Evolutionary conservation across 75 land plant species (phyloP), one percentile per base, ranked within the genome.

Genomic region (Cunninghamia lanceolata): DNA sequence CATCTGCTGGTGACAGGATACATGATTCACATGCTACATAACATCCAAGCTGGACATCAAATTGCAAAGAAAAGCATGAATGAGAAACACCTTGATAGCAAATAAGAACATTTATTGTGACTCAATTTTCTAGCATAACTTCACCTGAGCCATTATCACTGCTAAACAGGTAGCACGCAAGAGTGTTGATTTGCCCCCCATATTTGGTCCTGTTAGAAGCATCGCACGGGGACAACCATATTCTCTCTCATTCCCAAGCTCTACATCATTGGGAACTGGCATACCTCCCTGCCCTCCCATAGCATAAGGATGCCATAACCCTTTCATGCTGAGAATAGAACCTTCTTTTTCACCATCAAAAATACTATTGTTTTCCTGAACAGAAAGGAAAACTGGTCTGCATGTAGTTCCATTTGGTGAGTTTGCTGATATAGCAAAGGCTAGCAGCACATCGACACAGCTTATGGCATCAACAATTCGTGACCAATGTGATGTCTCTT

Each of bases 131-230:
- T 30, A 36, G n/a, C 3, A 34, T 85, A 76, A 40, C 73, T 77
- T 38, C 54, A 98, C 99, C 96, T 98, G 98, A n/a, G 99, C 94
- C 86, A 98, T 90, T 86, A 98, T 88, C 63, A 96, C 95, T 89
- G 96, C 93, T n/a, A 96, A 36, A 82, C 99, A 96, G 54, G 98
- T 95, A 4, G 98, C 95, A 70, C 99, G 93, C 83, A 98, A 81
- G 39, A 98, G 91, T 35, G 99, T 98, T 32, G 99, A 98, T 85
- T 98, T 98, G 56, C 98, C 99, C 52, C 99, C 99, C 99, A 98
- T 98, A 89, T 98, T 98, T 76, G 99, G 98, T 85, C 99, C 99
- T 82, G 99, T 98, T 87, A 97, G 84, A 46, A 97, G 90, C 89
- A 97, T 88, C 39, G 96, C 89, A 32, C 90, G 90, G 39, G 95